Evolutionary conservation across 164 flowering plant genomes (phyloP), one percentile per base, ranked within the genome.

Genomic region (Berberis vulgaris): DNA sequence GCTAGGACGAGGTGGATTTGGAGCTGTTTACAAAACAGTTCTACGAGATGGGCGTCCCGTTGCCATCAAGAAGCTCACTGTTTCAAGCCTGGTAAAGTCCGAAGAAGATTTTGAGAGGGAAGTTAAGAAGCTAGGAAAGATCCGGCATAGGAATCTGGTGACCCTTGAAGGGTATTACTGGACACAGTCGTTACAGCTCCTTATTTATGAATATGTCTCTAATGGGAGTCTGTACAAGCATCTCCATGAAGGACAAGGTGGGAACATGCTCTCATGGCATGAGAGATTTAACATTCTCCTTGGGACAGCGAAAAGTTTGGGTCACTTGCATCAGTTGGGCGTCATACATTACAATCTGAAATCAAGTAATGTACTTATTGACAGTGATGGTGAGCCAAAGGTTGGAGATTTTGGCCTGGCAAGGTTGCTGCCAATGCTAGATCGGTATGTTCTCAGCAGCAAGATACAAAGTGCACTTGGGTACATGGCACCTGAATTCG

Each of bases 401-500:
- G 87, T 93, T 5, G 96, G 85, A 59, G 98, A 93, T 68, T 93
- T 79, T 69, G 97, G 96, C 57, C 70, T 93, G 53, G 98, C 92
- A 9, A 81, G 84, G 69, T 65, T 93, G 60, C 66, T 93, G 65
- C 96, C 98, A 1, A 81, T 80, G 85, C 76, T 93, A 39, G 98
- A 93, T 59, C 87, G 93, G 1, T 85, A 86, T 60, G 86, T 88
- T 13, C 61, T 90, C 47, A 90, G 97, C 78, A 86, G 96, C 86
- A 90, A 90, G 80, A 83, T 93, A 49, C 98, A 93, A 78, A 93
- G 98, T 66, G 98, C 96, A 11, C 86, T 93, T 2, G 98, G 98
- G 8, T 93, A 93, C 81, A 87, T 90, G 98, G 98, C 97, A 12
- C 98, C 97, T 5, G 98, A 93, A 66, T 90, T 88, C 65, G 98